phyloP scores from a whole-genome alignment of 805 yeast species.

The Tetrapisispora pingtungensis region DNA sequence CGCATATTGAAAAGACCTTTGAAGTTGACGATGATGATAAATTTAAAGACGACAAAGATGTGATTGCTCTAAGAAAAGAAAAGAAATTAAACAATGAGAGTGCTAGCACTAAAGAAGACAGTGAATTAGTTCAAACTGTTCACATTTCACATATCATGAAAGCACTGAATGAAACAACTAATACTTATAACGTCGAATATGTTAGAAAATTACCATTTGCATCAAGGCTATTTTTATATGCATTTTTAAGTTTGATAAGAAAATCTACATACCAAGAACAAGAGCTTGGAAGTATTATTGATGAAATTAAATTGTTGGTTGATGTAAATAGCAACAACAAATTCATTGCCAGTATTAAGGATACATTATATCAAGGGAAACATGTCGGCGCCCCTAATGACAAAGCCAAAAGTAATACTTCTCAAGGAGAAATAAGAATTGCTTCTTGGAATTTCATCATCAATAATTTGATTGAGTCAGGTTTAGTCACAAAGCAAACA shows the following conservation, averaged over 20 bases:
- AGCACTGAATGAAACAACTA: constrained; percentile 71
- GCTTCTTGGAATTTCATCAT: constrained; percentile 46
- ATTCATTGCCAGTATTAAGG: constrained; percentile 25
- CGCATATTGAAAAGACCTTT: constrained; percentile 7
- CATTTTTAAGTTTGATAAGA: constrained; percentile 51
- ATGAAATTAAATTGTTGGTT: constrained; percentile 54
- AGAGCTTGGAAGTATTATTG: constrained; percentile 64
- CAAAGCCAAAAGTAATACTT: constrained; percentile 14
- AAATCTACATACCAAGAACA: constrained; percentile 65
- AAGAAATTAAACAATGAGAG: background rate
- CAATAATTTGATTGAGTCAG: constrained; percentile 67
- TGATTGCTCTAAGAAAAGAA: background rate
- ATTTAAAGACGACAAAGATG: constrained; percentile 11
- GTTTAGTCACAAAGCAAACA: constrained; percentile 60
- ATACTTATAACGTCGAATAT: constrained; percentile 58
- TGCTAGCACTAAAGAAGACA: constrained; percentile 3
- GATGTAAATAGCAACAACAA: constrained; percentile 31
- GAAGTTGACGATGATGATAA: constrained; percentile 12
- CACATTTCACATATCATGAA: constrained; percentile 63
- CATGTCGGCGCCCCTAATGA: constrained; percentile 6
- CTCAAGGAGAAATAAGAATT: constrained; percentile 42
- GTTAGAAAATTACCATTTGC: constrained; percentile 53
- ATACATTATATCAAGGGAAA: constrained; percentile 5
- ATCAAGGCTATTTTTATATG: constrained; percentile 62
- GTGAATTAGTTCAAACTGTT: constrained; percentile 41